Evolutionary conservation across 225 moss, liverwort and hornwort species (phyloP).

Genomic region (Climacium dendroides): DNA sequence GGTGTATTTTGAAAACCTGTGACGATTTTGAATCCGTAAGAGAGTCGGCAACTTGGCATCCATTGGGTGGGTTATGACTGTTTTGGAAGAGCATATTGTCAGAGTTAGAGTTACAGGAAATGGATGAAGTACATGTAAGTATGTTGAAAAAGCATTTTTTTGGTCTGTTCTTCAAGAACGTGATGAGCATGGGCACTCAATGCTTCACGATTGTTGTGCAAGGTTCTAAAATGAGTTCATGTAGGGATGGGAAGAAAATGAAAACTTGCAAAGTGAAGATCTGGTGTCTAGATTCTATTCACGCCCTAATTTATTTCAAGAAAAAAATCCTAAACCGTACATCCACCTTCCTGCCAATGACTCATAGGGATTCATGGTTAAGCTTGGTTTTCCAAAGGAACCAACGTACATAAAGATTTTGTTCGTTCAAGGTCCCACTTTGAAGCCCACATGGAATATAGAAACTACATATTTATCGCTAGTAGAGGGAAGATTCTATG

Average conservation of each 20-base stretch:
- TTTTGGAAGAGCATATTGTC: not conserved
- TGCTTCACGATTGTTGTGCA: not conserved
- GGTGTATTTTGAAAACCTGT: not conserved
- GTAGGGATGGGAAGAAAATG: not conserved
- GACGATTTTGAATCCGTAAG: not conserved
- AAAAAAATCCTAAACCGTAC: rapidly evolving
- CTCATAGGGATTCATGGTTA: not conserved
- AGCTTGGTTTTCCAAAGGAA: not conserved
- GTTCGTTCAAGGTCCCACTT: not conserved
- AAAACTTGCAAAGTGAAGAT: not conserved
- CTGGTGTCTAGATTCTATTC: rapidly evolving
- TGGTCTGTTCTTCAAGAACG: not conserved
- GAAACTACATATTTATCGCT: too few species aligned
- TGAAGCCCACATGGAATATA: not conserved
- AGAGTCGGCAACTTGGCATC: not conserved
- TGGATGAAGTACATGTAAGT: not conserved
- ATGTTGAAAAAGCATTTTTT: not conserved
- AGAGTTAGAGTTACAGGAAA: rapidly evolving
- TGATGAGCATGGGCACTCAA: not conserved
- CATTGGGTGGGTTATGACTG: not conserved
- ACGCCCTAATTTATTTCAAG: rapidly evolving
- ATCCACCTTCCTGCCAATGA: rapidly evolving
- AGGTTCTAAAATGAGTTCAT: not conserved
- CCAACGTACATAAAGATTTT: not conserved
- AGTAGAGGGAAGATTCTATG: too few species aligned